These are phyloP conservation scores for Hypericum perforatum DNA, from an alignment of 345 rosid genomes.

Conservation along the genomic window DNA sequence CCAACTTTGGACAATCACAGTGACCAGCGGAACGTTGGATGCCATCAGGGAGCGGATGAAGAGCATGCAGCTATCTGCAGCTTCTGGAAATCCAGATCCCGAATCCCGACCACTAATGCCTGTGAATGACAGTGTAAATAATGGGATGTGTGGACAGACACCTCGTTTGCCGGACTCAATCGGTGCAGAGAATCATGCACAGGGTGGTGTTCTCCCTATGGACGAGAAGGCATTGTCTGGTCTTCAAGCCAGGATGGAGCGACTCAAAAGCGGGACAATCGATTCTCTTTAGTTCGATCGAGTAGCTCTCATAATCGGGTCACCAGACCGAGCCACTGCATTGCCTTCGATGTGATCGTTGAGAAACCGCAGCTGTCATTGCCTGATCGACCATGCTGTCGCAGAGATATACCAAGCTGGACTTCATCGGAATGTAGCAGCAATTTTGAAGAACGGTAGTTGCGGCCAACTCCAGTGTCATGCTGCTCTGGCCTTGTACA, in stretches of 20 bases:
- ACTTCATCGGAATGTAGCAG: no score
- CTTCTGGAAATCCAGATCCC: constrained; percentile 53
- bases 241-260: constrained; percentile 98
- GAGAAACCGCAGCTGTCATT: no score
- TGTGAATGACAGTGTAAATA: constrained; percentile 40
- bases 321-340: no score
- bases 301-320: no score
- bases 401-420: no score
- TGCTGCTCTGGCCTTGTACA: no score
- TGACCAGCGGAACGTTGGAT: constrained; percentile 70
- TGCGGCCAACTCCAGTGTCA: no score
- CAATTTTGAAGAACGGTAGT: no score
- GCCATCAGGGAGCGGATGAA: constrained; percentile 99
- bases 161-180: constrained; percentile 23
- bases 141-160: constrained; percentile 31
- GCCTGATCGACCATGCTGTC: no score
- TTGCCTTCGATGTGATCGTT: no score
- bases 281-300: constrained; percentile 46
- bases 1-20: constrained; percentile 19
- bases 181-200: constrained; percentile 34
- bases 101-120: constrained; percentile 39
- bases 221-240: constrained; percentile 95
- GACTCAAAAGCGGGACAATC: constrained; percentile 83
- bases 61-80: constrained; percentile 72
- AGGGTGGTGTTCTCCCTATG: constrained; percentile 71